A percentile compares a stretch with the other conserved stretches of the same genome.
These are phyloP conservation scores for Tinospora cordifolia DNA, from an alignment of 164 flowering plant species.

Conservation along the genomic window DNA sequence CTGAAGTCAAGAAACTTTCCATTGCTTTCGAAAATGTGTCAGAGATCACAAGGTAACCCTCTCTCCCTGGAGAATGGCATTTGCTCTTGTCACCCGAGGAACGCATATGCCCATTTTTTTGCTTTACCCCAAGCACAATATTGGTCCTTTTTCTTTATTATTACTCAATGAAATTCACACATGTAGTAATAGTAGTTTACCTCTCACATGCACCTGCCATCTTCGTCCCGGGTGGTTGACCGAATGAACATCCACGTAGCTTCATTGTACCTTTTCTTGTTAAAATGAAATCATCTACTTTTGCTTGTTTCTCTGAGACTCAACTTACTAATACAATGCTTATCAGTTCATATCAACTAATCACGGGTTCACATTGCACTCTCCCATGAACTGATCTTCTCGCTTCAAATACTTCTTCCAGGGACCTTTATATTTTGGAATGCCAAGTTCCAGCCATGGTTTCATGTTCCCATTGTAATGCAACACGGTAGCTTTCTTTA, in stretches of 20 bases:
- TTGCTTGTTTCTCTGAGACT: constrained; percentile 12
- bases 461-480: constrained; percentile 95
- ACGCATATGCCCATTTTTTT: neutral
- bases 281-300: constrained; percentile 9
- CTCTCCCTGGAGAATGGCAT: neutral
- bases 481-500: constrained; percentile 57
- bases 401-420: constrained; percentile 63
- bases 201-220: neutral
- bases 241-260: neutral
- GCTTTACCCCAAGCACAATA: neutral
- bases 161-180: neutral
- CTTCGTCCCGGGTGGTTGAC: neutral
- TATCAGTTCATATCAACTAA: neutral
- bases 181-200: neutral
- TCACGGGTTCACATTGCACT: constrained; percentile 68
- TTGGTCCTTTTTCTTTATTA: neutral
- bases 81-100: neutral
- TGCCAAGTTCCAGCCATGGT: constrained; percentile 96
- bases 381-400: constrained; percentile 56
- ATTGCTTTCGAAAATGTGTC: neutral
- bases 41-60: neutral
- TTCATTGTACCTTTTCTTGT: neutral
- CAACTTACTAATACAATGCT: neutral
- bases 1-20: neutral
- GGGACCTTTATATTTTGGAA: constrained; percentile 47